These are phyloP conservation scores for Botrytis tulipae DNA, from an alignment of 2,329 filamentous ascomycete genomes.

Conservation along the genomic window DNA sequence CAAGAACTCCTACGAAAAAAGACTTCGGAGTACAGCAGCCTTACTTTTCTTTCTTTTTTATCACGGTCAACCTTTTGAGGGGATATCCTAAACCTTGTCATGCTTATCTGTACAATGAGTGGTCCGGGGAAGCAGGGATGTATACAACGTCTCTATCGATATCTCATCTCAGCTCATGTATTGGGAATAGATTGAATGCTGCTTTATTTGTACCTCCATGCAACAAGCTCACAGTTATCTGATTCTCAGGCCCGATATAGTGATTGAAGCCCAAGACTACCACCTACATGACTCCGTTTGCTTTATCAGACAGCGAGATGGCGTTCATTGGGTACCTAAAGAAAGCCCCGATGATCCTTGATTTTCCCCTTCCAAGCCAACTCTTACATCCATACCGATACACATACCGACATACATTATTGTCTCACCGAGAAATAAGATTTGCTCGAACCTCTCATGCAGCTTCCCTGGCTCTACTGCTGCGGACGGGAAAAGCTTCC, in stretches of 20 bases:
- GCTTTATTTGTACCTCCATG: conserved; percentile 3
- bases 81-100: background rate
- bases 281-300: conserved; percentile 9
- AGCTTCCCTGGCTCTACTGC: background rate
- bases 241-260: background rate
- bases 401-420: background rate
- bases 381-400: background rate
- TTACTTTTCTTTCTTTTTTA: background rate
- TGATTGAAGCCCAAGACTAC: conserved; percentile 4
- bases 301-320: conserved; percentile 5
- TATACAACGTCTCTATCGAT: conserved; percentile 3
- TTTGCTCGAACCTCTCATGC: conserved; percentile 15
- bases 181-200: conserved; percentile 5
- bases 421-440: conserved; percentile 1
- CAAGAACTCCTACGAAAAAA: background rate
- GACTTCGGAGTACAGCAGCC: conserved; percentile 6
- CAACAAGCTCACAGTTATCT: background rate
- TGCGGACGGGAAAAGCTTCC: background rate
- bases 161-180: background rate
- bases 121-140: conserved; percentile 20
- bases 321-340: background rate
- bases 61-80: conserved; percentile 3
- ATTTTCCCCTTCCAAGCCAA: conserved; percentile 1
- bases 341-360: conserved; percentile 2
- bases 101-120: background rate